Evolutionary conservation across 1,284 basidiomycete genomes (phyloP).

Genomic region (Peniophora sp.): DNA sequence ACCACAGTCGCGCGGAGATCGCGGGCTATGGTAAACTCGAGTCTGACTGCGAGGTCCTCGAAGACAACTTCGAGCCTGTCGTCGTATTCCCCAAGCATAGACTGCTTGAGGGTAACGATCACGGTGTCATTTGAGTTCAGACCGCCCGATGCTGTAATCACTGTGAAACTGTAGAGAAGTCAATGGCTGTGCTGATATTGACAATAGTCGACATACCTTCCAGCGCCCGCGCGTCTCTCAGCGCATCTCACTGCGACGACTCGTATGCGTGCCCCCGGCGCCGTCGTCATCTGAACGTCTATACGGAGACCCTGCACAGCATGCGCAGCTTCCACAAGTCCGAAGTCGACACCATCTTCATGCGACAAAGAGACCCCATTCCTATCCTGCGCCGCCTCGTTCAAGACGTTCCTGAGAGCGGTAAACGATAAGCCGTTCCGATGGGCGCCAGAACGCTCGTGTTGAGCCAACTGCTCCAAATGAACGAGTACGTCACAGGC

Average conservation of each 20-base stretch:
- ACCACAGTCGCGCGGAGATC: constrained; percentile 21
- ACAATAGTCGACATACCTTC: neutral
- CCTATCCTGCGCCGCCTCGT: constrained; percentile 17
- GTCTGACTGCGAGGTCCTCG: constrained; percentile 17
- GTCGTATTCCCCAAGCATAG: constrained; percentile 38
- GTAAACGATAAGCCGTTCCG: constrained; percentile 1
- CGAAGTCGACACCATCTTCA: constrained; percentile 23
- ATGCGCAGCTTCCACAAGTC: constrained; percentile 21
- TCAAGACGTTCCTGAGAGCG: constrained; percentile 13
- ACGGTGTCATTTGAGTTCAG: constrained; percentile 15
- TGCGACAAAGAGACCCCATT: constrained; percentile 20
- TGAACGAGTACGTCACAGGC: too few relatives aligned
- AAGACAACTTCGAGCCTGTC: constrained; percentile 29
- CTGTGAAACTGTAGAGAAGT: constrained; percentile 26
- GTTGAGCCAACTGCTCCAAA: too few relatives aligned
- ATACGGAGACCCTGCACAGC: constrained; percentile 11
- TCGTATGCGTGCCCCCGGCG: constrained; percentile 12
- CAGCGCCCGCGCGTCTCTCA: constrained; percentile 14
- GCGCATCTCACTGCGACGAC: constrained; percentile 27
- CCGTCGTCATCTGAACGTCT: neutral
- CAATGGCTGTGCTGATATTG: neutral
- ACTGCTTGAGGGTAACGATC: constrained; percentile 25
- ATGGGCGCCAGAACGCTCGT: too few relatives aligned
- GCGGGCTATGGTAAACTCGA: constrained; percentile 28
- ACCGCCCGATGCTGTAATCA: constrained; percentile 16